phyloP scores from a whole-genome alignment of 106 monocot species.

The Platanthera guangdongensis region DNA sequence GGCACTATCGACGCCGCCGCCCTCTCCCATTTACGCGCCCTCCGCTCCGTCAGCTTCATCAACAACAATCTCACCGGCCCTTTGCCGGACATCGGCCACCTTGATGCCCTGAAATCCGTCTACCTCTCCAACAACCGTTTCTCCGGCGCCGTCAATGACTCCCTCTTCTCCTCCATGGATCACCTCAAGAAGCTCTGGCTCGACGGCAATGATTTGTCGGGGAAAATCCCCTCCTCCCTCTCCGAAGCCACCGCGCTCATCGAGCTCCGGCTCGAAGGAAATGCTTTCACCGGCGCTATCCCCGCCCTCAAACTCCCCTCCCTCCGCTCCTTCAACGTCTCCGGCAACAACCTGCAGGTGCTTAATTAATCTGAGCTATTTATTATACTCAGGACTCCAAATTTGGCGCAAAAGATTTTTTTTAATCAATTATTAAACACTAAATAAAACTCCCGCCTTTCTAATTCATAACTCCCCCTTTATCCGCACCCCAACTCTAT shows the following conservation, averaged over 20 bases:
- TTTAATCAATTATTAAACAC: no score
- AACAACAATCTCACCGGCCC: constrained; percentile 40
- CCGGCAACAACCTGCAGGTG: constrained; percentile 33
- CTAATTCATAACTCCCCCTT: no score
- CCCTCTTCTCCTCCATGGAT: constrained; percentile 31
- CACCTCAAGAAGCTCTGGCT: constrained; percentile 57
- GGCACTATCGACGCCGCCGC: constrained; percentile 27
- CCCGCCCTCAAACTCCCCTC: constrained; percentile 14
- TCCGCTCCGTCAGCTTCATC: constrained; percentile 37
- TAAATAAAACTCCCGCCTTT: no score
- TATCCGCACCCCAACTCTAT: no score
- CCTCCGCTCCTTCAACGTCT: constrained; percentile 27
- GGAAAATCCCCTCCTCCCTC: constrained; percentile 35
- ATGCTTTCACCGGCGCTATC: constrained; percentile 37
- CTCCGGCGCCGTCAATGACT: constrained; percentile 25
- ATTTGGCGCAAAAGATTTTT: no score
- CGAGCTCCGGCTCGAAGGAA: constrained; percentile 55
- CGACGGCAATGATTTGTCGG: constrained; percentile 30
- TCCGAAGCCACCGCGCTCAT: constrained; percentile 18
- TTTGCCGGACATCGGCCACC: constrained; percentile 27
- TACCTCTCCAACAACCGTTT: constrained; percentile 49
- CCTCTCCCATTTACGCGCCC: constrained; percentile 18
- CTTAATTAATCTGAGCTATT: no score
- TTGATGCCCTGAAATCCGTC: constrained; percentile 26
- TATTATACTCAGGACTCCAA: no score